Base-by-base conservation (phyloP, 140 eudicot genomes). In the Cichorium intybus region DNA sequence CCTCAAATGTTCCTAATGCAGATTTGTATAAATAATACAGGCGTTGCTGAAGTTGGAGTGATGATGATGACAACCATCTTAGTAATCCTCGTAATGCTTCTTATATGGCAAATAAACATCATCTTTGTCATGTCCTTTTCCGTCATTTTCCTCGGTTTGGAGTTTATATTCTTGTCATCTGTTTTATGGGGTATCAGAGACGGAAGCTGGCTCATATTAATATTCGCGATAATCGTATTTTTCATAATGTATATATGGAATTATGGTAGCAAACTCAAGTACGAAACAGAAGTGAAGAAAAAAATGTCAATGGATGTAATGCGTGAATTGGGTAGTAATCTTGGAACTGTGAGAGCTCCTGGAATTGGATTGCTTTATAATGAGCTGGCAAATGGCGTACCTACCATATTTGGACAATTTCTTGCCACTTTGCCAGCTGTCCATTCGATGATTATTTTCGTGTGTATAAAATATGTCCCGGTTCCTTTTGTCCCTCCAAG, bases 341-440 rank as follows among this genome's bases (percentile, higher is more conserved):
- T 93, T 39, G 99, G 99, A 51, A 93, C 99, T 20, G 80, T 88
- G 4, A 83, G 99, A 75, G 95, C 99, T 72, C 97, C 99, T 56
- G 99, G 99, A 17, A 88, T 93, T 66, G 94, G 97, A 46, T 86
- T 93, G 80, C 78, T 93, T 34, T 93, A 93, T 71, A 93, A 86
- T 73, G 99, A 93, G 86, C 89, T 93, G 60, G 97, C 85, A 48
- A 83, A 84, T 62, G 99, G 99, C 2, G 77, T 93, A 23, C 99
- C 99, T 0, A 85, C 95, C n/a, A 86, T 93, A 50, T 88, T 93
- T 76, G 99, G 95, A 33, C 97, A 88, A 24, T 93, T 93, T 70
- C 43, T 93, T 16, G 86, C 94, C 18, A 81, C 88, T 59, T 88
- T 93, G 49, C 99, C 99, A 46, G 99, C 97, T 68, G 84, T 88